Evolutionary conservation across 2,329 filamentous ascomycete genomes (phyloP).

Genomic region (Lasiodiplodia sp.): DNA sequence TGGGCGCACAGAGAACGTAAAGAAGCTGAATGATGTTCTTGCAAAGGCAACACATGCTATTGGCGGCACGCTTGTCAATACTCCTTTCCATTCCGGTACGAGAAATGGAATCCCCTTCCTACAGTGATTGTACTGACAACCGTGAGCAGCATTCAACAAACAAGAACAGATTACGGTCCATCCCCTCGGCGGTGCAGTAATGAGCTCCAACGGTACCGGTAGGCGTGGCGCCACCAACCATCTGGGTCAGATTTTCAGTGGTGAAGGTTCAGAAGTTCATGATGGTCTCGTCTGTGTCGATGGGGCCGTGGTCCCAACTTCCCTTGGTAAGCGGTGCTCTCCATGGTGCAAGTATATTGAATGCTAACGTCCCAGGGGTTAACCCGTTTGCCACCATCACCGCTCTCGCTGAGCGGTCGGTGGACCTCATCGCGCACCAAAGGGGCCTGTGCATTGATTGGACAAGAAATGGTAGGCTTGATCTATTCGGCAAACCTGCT

Average conservation of each 20-base stretch:
- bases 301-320: constrained; percentile 66
- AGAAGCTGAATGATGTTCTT: constrained; percentile 61
- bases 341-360: not conserved
- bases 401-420: constrained; percentile 70
- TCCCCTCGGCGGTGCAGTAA: constrained; percentile 70
- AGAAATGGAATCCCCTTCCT: not conserved
- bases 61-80: constrained; percentile 67
- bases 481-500: constrained; percentile 31
- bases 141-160: not conserved
- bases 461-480: constrained; percentile 35
- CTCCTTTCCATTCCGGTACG: constrained; percentile 61
- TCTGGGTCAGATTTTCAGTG: constrained; percentile 65
- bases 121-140: not conserved
- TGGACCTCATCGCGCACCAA: constrained; percentile 59
- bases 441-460: constrained; percentile 55
- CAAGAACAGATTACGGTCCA: constrained; percentile 68
- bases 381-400: constrained; percentile 76
- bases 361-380: constrained; percentile 46
- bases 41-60: constrained; percentile 63
- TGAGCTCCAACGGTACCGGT: constrained; percentile 67
- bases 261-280: constrained; percentile 60
- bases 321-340: constrained; percentile 54
- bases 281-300: constrained; percentile 68
- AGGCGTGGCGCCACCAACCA: constrained; percentile 67
- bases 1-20: constrained; percentile 63